phyloP scores from a whole-genome alignment of 2,329 filamentous ascomycete genomes.

The Cladophialophora exuberans region DNA sequence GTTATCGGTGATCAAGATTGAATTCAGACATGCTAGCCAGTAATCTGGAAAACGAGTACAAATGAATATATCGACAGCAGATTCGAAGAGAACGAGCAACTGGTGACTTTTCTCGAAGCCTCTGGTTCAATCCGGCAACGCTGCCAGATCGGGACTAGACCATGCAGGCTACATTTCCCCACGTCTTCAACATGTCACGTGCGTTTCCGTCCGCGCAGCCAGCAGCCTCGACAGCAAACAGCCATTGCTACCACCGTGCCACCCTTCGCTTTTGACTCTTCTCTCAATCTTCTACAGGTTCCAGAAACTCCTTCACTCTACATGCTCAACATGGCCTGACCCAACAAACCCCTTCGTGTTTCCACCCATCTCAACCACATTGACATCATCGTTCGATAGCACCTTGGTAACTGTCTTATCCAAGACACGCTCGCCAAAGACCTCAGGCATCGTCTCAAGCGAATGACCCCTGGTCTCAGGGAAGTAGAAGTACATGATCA shows the following conservation, averaged over 20 bases:
- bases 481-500: constrained; percentile 40
- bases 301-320: no score
- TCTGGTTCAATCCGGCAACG: constrained; percentile 19
- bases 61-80: no score
- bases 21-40: constrained; percentile 6
- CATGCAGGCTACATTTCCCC: no score
- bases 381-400: background rate
- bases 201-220: no score
- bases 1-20: constrained; percentile 27
- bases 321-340: background rate
- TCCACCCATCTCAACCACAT: background rate
- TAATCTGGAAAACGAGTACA: no score
- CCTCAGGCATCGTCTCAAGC: constrained; percentile 49
- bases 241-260: no score
- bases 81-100: no score
- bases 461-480: constrained; percentile 28
- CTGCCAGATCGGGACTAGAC: no score
- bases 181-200: no score
- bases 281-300: no score
- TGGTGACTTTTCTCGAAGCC: constrained; percentile 18
- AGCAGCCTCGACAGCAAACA: no score
- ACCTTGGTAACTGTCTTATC: background rate
- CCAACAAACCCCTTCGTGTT: background rate
- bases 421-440: constrained; percentile 1
- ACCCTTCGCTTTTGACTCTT: no score